Base-by-base conservation (phyloP, 495 filamentous ascomycete species). In the Penicillium dipodomyicola region DNA sequence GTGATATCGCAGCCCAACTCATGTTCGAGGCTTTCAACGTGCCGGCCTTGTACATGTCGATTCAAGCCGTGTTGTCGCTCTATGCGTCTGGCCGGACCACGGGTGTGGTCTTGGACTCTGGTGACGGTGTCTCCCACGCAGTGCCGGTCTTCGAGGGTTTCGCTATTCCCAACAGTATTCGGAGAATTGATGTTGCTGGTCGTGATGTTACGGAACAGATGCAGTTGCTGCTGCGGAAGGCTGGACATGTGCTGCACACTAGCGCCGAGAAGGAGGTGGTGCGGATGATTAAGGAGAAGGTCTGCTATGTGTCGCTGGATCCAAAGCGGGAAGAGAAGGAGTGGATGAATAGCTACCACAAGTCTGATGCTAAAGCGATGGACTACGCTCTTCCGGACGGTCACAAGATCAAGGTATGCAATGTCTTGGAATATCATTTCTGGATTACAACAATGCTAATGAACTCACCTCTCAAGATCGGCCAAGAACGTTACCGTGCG, bases 11-110 rank as follows among this genome's bases (percentile, higher is more conserved):
- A 48, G 94, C 94, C 20, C 95, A 99, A 70, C 92, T 97, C 58
- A 87, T 99, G 59, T 99, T 99, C 75, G 94, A 99, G 76, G 96
- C 92, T 23, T 97, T 97, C 81, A 99, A 97, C 67, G 92, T 97
- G 2, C 94, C 94, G 3, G 95, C 94, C 0, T 79, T 99, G 42
- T 96, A 96, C 77, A 94, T 89, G 20, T 96, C 92, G 5, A 96
- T 99, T 53, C 94, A 99, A 78, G 94, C 94, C 3, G 91, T 97
- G 17, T 83, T 99, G 39, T 97, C 95, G 10, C 81, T 99, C 5
- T 99, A 97, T 75, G 92, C 94, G 33, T 96, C 91, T 32, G 94
- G 94, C 15, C 88, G 94, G 62, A 99, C 94, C 3, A 99, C 95
- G 1, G 94, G 94, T 61, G 90, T 97, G 57, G 94, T 99, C 0